Percentiles rank a stretch among this genome's conserved stretches.
Conservation (phyloP, 768 basidiomycete genomes). For the Suillus plorans region DNA sequence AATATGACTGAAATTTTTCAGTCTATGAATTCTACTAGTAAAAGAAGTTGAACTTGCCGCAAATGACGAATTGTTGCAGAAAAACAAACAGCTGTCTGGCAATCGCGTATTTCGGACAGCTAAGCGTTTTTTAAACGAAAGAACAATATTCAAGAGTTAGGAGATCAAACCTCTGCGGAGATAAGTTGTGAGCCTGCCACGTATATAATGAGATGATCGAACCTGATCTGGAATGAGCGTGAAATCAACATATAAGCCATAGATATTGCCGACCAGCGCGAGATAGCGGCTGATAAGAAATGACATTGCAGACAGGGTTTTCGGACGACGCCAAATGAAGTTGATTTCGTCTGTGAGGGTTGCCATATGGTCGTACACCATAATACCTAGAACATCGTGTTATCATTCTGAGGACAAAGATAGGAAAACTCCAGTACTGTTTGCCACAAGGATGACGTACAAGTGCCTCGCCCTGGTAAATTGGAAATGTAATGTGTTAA, state of each 20-base stretch:
- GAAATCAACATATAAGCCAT: slow-evolving; percentile 29
- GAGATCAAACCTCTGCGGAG: slow-evolving; percentile 6
- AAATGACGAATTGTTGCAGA: slow-evolving; percentile 45
- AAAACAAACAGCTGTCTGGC: slow-evolving; percentile 44
- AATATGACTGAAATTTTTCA: slow-evolving; percentile 36
- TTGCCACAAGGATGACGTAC: slow-evolving; percentile 2
- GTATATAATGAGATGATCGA: not conserved
- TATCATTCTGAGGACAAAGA: not conserved
- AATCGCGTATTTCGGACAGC: slow-evolving; percentile 39
- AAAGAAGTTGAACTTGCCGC: slow-evolving; percentile 34
- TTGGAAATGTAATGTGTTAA: not conserved
- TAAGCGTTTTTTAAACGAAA: slow-evolving; percentile 14
- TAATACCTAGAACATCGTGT: slow-evolving; percentile 17
- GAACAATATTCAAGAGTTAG: not conserved
- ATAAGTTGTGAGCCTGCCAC: not conserved
- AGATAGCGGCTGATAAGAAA: slow-evolving; percentile 54
- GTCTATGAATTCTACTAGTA: not conserved
- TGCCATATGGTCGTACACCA: slow-evolving; percentile 30
- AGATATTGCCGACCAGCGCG: slow-evolving; percentile 40
- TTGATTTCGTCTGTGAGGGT: slow-evolving; percentile 37
- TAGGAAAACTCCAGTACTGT: slow-evolving; percentile 2
- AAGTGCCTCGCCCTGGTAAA: slow-evolving; percentile 3
- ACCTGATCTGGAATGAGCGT: slow-evolving; percentile 14
- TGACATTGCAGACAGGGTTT: slow-evolving; percentile 37
- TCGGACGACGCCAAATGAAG: slow-evolving; percentile 45